phyloP scores from a whole-genome alignment of 441 rosid species.

The Gossypium schwendimanii region DNA sequence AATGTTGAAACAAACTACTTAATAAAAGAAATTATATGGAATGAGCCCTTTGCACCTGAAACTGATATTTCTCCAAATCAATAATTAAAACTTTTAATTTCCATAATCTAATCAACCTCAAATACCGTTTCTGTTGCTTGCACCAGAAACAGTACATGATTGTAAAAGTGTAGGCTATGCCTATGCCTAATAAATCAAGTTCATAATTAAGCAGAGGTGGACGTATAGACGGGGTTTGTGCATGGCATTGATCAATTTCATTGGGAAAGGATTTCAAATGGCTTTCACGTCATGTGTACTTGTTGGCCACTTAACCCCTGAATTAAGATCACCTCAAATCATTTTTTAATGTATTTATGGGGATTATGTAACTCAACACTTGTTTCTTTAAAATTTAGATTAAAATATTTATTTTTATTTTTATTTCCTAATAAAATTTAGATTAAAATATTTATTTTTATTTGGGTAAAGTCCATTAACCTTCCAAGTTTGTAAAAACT shows the following conservation, averaged over 20 bases:
- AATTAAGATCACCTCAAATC: constrained; percentile 20
- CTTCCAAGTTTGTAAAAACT: too few relatives aligned
- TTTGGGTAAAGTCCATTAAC: too few relatives aligned
- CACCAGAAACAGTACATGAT: neutral
- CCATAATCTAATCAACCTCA: neutral
- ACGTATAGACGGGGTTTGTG: constrained; percentile 23
- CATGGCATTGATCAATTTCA: constrained; percentile 23
- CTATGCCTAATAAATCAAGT: neutral
- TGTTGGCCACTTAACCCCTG: constrained; percentile 48
- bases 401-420: too few relatives aligned
- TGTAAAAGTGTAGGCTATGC: neutral
- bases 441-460: too few relatives aligned
- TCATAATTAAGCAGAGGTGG: constrained; percentile 2
- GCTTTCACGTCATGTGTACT: constrained; percentile 26
- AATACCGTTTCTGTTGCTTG: too few relatives aligned
- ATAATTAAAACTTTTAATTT: neutral
- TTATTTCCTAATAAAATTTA: too few relatives aligned
- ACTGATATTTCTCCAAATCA: neutral
- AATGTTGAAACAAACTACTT: too few relatives aligned
- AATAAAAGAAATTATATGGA: too few relatives aligned
- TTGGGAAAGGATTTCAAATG: constrained; percentile 14
- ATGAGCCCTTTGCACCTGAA: neutral
- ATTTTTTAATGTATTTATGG: constrained; percentile 14
- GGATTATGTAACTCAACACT: neutral
- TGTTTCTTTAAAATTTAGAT: too few relatives aligned